Evolutionary conservation across 306 rosid genomes (phyloP).

Genomic region (Sicyos baderoa): DNA sequence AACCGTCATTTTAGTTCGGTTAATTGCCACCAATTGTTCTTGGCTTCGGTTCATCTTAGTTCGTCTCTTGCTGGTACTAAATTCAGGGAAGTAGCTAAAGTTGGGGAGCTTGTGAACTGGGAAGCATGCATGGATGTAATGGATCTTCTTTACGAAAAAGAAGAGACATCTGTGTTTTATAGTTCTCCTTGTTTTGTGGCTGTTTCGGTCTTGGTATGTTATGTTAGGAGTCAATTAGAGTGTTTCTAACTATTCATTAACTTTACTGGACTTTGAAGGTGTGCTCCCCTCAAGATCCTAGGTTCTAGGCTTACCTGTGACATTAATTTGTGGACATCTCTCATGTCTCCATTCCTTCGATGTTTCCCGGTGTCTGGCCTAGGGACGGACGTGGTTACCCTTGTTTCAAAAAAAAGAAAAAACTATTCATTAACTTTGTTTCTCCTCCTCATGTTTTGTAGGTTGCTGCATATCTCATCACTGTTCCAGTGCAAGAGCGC

Average conservation of each 20-base stretch:
- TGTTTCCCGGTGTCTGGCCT: too few species aligned
- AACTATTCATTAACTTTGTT: not conserved
- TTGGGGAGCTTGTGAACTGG: slow-evolving; percentile 66
- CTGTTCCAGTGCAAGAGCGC: slow-evolving; percentile 62
- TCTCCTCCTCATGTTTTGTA: slow-evolving; percentile 22
- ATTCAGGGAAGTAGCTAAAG: slow-evolving; percentile 63
- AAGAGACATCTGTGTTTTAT: slow-evolving; percentile 45
- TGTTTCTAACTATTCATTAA: not conserved
- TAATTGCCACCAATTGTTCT: not conserved
- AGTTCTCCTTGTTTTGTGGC: slow-evolving; percentile 55
- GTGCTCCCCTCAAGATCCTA: too few species aligned
- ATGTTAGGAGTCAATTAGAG: not conserved
- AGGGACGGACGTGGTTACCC: too few species aligned
- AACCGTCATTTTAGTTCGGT: not conserved
- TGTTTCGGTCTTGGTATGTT: slow-evolving; percentile 66
- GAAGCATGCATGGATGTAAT: slow-evolving; percentile 70
- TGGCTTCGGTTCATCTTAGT: slow-evolving; percentile 7
- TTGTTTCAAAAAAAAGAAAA: too few species aligned
- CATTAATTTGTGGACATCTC: too few species aligned
- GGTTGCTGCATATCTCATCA: slow-evolving; percentile 67
- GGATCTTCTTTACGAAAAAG: slow-evolving; percentile 83
- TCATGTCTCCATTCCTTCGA: too few species aligned
- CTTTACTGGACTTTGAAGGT: too few species aligned
- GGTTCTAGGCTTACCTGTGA: too few species aligned
- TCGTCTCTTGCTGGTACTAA: slow-evolving; percentile 23